phyloP scores from a whole-genome alignment of 1,284 basidiomycete genomes.

The Heliocybe sulcata region DNA sequence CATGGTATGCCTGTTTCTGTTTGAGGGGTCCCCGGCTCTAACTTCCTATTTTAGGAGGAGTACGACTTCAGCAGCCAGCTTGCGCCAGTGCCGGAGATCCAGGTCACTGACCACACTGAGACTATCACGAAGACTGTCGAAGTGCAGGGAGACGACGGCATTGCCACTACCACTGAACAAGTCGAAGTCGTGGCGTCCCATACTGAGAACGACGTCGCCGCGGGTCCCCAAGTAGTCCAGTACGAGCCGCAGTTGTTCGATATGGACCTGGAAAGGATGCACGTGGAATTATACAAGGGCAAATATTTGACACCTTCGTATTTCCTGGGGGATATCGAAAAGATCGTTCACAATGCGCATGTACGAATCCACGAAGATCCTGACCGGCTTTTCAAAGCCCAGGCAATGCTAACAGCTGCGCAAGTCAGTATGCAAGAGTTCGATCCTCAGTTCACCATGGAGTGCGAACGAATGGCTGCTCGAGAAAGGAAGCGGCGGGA shows the following conservation, averaged over 20 bases:
- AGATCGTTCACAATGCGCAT: slow-evolving; percentile 87
- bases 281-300: slow-evolving; percentile 78
- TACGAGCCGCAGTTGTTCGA: slow-evolving; percentile 48
- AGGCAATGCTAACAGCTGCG: slow-evolving; percentile 86
- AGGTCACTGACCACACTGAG: slow-evolving; percentile 13
- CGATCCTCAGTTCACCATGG: slow-evolving; percentile 74
- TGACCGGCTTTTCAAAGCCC: slow-evolving; percentile 76
- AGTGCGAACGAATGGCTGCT: slow-evolving; percentile 86
- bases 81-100: slow-evolving; percentile 17
- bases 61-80: slow-evolving; percentile 49
- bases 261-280: slow-evolving; percentile 90
- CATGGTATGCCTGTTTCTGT: slow-evolving; percentile 42
- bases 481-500: slow-evolving; percentile 69
- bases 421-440: slow-evolving; percentile 87
- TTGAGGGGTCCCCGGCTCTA: neutral
- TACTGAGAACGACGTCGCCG: neutral
- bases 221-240: slow-evolving; percentile 3
- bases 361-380: slow-evolving; percentile 58
- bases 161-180: slow-evolving; percentile 9
- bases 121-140: slow-evolving; percentile 31
- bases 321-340: slow-evolving; percentile 83
- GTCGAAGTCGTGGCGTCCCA: slow-evolving; percentile 1
- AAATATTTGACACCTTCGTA: slow-evolving; percentile 85
- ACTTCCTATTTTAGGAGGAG: slow-evolving; percentile 48
- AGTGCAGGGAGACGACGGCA: slow-evolving; percentile 20